A percentile compares a stretch with the other conserved stretches of the same genome.
phyloP scores from a whole-genome alignment of 352 stramenopile species.

The Globisporangium viniferum region DNA sequence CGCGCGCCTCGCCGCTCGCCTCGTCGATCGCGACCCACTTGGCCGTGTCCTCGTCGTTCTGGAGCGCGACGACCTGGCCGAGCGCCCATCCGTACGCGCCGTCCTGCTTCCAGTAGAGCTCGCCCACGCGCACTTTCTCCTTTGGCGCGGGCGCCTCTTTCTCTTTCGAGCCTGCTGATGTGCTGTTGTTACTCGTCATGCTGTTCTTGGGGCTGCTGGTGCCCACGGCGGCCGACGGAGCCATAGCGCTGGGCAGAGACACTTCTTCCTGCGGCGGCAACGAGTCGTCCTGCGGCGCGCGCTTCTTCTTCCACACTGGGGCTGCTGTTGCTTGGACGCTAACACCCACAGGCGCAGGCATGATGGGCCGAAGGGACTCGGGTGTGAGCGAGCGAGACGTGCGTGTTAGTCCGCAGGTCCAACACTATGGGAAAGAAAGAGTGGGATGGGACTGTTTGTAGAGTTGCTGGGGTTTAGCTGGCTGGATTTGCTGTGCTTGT shows the following conservation, averaged over 20 bases:
- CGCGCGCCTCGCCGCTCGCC: constrained; percentile 46
- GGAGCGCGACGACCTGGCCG: constrained; percentile 60
- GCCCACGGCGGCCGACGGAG: neutral
- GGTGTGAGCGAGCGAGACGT: neutral
- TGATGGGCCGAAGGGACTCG: neutral
- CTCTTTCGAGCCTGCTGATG: neutral
- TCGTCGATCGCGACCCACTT: constrained; percentile 61
- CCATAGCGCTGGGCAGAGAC: neutral
- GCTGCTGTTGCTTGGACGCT: neutral
- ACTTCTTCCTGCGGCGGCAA: constrained; percentile 2
- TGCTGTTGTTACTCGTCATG: neutral
- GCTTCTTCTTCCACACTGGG: neutral
- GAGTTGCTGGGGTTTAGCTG: neutral
- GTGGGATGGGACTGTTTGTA: neutral
- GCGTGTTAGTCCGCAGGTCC: neutral
- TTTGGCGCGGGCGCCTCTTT: neutral
- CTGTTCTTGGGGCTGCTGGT: neutral
- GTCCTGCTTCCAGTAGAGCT: constrained; percentile 82
- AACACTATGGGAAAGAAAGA: constrained; percentile 2
- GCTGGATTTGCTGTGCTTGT: constrained; percentile 1
- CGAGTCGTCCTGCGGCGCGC: neutral
- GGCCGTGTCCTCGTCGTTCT: constrained; percentile 22
- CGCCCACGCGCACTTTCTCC: constrained; percentile 48
- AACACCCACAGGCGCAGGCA: neutral
- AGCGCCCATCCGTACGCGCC: constrained; percentile 59